These are phyloP conservation scores for Ophiocordyceps camponoti-floridani DNA, from an alignment of 2,329 filamentous ascomycete species.

Conservation along the genomic window DNA sequence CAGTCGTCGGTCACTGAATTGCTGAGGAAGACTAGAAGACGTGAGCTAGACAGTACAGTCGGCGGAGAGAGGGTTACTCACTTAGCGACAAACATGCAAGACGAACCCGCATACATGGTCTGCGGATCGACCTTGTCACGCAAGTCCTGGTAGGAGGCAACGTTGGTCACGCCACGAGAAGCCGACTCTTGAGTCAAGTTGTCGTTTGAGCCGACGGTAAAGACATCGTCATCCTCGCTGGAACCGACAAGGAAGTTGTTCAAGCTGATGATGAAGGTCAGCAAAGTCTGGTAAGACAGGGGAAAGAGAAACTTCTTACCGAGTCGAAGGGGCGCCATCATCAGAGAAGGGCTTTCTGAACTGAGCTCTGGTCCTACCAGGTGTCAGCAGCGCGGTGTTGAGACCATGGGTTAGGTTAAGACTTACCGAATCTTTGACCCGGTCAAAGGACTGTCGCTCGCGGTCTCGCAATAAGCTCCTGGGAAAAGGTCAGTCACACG, in stretches of 20 bases:
- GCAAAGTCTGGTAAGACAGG: background rate
- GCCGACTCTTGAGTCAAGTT: background rate
- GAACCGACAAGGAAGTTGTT: constrained; percentile 5
- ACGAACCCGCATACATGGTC: constrained; percentile 30
- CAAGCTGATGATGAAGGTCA: constrained; percentile 1
- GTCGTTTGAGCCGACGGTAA: constrained; percentile 2
- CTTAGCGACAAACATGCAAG: constrained; percentile 51
- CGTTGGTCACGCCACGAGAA: background rate
- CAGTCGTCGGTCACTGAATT: constrained; percentile 29
- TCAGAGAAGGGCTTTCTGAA: constrained; percentile 3
- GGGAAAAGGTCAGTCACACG: background rate
- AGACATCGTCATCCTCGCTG: constrained; percentile 6
- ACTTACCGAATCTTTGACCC: background rate
- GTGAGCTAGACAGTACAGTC: background rate
- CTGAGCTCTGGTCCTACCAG: background rate
- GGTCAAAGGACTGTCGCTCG: background rate
- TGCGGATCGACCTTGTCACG: constrained; percentile 26
- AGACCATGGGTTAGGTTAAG: background rate
- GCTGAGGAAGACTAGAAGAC: constrained; percentile 29
- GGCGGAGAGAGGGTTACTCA: constrained; percentile 20
- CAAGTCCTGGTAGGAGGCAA: constrained; percentile 1
- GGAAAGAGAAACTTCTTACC: background rate
- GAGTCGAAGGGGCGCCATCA: constrained; percentile 2
- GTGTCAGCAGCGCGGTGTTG: background rate
- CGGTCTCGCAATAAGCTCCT: background rate